Base-by-base conservation (phyloP, 352 stramenopile genomes). In the Pythium dissotocum region DNA sequence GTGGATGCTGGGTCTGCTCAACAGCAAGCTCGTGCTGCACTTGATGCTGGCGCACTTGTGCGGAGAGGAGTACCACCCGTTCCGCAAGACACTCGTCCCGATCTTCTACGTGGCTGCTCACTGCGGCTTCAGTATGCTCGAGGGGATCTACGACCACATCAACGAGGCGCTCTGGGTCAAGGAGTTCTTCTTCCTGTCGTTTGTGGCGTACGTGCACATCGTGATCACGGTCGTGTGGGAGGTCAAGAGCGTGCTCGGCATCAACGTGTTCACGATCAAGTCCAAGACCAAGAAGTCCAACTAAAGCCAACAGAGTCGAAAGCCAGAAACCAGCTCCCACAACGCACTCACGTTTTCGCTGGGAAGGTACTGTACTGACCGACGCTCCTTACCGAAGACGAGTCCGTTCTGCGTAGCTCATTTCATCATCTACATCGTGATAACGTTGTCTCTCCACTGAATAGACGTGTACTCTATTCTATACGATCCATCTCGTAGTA, bases 1-100 rank as follows among this genome's bases (percentile, higher is more conserved):
- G 44, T 96, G 88, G 88, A 96, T 93, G 83, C 70, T 93, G 49
- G 88, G 88, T 38, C 73, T 96, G 24, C 76, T 96, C 42, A 96
- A 93, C 76, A 93, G 84, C 81, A 96, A 96, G 70, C 75, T 96
- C 32, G 86, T 96, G 78, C 72, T 96, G n/a, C 88, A 96, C 65
- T 77, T 96, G 63, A 96, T 96, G 88, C 68, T 96, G 28, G 88
- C 88, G 56, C 88, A 96, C 58, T 67, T 96, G 69, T 94, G 86
- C 21, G 87, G 85, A 7, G 88, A 96, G 65, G 88, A 96, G 70
- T 96, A 94, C 64, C 88, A 94, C 59, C 88, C 88, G 60, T 96
- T 94, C 75, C 88, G 88, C 59, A 96, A 96, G 75, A 96, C 88
- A 61, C 85, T 96, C 16, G 88, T 94, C 59, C 88, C 88, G n/a